Evolutionary conservation across 371 early-diverging fungal genomes (phyloP), one percentile per base, ranked within the genome.

Genomic region (Rhizomucor miehei): DNA sequence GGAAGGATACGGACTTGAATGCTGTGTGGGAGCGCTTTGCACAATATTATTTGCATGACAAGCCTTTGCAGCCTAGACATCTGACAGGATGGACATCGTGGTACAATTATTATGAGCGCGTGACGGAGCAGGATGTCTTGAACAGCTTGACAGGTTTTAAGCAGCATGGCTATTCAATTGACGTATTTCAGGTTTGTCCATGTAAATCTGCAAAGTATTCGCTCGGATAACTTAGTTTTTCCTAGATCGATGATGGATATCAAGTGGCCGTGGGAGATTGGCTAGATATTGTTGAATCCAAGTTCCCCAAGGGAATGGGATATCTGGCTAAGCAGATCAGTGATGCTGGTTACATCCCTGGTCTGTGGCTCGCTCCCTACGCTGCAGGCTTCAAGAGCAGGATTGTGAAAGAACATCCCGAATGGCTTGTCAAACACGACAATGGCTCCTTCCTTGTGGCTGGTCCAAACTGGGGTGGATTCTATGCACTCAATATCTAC

Each of bases 281-380:
- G 78, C 53, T 78, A n/a, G 51, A 56, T 38, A 57, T 59, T 10
- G 57, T 68, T 37, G 37, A 14, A 11, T 29, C 37, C 10, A 75
- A 73, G 52, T 78, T 78, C 52, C 79, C 79, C 1, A 49, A 58
- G 0, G 79, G 79, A 2, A 78, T 78, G 79, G 14, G 60, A 1
- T 36, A 37, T 19, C 56, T 78, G 24, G 75, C 75, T 2, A 39
- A 51, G 0, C 44, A 59, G 6, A 75, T 78, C 19, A 65, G 44
- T 5, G 51, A 62, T 12, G 65, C 65, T 6, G 71, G 71, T 0
- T 53, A 65, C 50, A 49, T 63, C 0, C 79, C 79, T 1, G 79
- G 79, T 0, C 24, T 78, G 13, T 78, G 79, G 79, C 41, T 78
- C 17, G 75, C 79, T 1, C 79, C 79, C 0, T 78, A 66, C 50